phyloP scores from a whole-genome alignment of 768 basidiomycete genomes.

The Serendipita sp. region DNA sequence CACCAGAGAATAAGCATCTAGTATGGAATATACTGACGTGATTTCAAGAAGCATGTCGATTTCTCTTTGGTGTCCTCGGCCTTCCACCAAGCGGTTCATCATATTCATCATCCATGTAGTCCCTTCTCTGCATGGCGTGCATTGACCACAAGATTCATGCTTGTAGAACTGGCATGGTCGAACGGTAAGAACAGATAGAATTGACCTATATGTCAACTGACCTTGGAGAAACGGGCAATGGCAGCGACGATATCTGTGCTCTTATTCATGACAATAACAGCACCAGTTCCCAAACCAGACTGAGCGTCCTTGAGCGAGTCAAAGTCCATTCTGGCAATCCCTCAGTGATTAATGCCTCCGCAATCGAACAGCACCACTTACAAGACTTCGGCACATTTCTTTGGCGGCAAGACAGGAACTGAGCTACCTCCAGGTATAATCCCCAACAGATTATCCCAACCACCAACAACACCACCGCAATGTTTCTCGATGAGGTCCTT shows the following conservation, averaged over 20 bases:
- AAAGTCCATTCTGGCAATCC: constrained; percentile 69
- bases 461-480: constrained; percentile 85
- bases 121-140: constrained; percentile 85
- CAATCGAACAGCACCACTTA: constrained; percentile 27
- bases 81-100: constrained; percentile 94
- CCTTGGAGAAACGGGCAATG: constrained; percentile 84
- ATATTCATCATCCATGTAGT: constrained; percentile 99
- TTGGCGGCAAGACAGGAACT: constrained; percentile 78
- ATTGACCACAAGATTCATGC: constrained; percentile 96
- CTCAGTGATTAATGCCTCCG: background rate
- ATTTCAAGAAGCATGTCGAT: constrained; percentile 97
- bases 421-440: constrained; percentile 92
- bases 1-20: background rate
- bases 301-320: constrained; percentile 94
- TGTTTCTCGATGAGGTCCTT: constrained; percentile 92
- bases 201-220: constrained; percentile 13
- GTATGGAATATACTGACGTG: constrained; percentile 37
- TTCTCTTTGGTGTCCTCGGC: constrained; percentile 78
- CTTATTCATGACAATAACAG: constrained; percentile 99
- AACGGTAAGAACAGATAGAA: background rate
- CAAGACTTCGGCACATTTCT: constrained; percentile 76
- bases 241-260: constrained; percentile 86
- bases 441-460: constrained; percentile 95
- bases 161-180: constrained; percentile 62
- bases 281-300: constrained; percentile 94